These are phyloP conservation scores for Capillidium rhysosporum DNA, from an alignment of 371 early-diverging fungal genomes.

Conservation along the genomic window DNA sequence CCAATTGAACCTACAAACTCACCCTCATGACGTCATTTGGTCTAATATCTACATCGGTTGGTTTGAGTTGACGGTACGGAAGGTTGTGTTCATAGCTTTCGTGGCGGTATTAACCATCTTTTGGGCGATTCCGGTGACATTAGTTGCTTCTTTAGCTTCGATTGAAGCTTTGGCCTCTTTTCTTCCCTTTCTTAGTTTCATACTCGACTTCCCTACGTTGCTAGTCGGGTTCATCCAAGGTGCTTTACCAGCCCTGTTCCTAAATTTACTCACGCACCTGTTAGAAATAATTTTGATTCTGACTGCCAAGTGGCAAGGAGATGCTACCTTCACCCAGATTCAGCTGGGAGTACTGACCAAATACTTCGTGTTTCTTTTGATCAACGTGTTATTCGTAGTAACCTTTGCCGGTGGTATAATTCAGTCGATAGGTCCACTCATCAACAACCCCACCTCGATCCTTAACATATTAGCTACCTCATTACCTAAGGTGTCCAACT, in stretches of 20 bases:
- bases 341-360: neutral
- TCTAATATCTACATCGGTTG: neutral
- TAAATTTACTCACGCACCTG: neutral
- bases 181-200: neutral
- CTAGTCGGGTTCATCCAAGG: neutral
- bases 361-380: neutral
- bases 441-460: neutral
- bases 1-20: neutral
- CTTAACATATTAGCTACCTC: neutral
- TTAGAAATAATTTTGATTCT: neutral
- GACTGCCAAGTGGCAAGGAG: neutral
- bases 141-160: neutral
- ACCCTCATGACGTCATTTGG: neutral
- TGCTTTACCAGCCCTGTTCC: neutral
- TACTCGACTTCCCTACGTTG: neutral
- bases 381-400: constrained; percentile 1
- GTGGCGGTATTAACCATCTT: neutral
- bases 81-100: neutral
- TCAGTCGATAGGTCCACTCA: neutral
- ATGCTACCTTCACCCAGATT: neutral
- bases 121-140: neutral
- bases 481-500: neutral
- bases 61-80: neutral
- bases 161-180: neutral
- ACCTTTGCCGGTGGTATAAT: neutral